Base-by-base conservation (phyloP, 768 basidiomycete species). In the Ephemerocybe angulata region DNA sequence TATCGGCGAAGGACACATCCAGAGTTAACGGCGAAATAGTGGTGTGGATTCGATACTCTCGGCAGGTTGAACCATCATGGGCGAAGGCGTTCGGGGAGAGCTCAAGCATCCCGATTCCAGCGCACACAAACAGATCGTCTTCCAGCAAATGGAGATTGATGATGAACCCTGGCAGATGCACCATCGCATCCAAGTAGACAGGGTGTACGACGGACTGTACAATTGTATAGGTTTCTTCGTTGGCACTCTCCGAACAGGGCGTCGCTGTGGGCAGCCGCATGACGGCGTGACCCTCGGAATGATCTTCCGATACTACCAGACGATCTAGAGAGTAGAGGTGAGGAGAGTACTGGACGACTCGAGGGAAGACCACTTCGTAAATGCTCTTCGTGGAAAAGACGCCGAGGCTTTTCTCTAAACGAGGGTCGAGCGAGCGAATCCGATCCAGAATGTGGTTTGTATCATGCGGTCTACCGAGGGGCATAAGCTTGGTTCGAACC, bases 361-460 rank as follows among this genome's bases (percentile, higher is more conserved):
- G 81, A 21, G 86, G 78, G 60, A 89, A 88, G 48, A 88, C 79
- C 33, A 84, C 73, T 38, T 87, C 79, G 63, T 90, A 90, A 0
- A 76, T 67, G 0, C 80, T 82, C 33, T 77, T 80, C 19, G 78
- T 74, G 2, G 75, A 77, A 65, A 86, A 85, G 73, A 74, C 64
- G 85, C 50, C 54, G 37, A 50, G 27, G 7, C 42, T 29, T 12
- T 24, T 28, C n/a, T 50, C 24, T 22, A 37, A 10, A 2, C 4
- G 65, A 17, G 63, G 58, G 15, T 67, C 19, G 17, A 82, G 62
- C 0, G 63, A 63, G 3, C 64, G 54, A 24, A 74, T 69, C 17
- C 69, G 69, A 15, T 70, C 69, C 15, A 65, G 55, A 30, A 82
- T 56, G 0, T 63, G 57, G 1, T 78, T 70, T 3, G 76, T 58